Evolutionary conservation across 129 eudicot species (phyloP), one percentile per base, ranked within the genome.

Genomic region (Flaveria brownii): DNA sequence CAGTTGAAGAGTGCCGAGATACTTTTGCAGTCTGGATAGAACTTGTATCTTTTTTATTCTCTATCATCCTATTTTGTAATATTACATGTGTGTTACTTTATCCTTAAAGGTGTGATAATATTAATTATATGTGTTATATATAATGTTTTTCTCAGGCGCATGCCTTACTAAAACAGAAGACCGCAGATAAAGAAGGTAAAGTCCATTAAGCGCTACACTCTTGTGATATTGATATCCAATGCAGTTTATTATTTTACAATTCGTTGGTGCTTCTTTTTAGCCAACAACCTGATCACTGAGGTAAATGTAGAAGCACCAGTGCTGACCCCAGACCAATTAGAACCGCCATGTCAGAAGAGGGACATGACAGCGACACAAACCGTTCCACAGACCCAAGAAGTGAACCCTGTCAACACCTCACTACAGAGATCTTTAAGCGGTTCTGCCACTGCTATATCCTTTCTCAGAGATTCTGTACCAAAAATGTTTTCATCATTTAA

Each of bases 1-100:
- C 98, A 71, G 63, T 89, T 47, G 98, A 92, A 41, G 98, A 92
- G 78, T 86, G 93, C 82, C 90, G 94, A 73, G 98, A 90, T 75
- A 91, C 88, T 72, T 92, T 82, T 85, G 90, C 88, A 69, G 68
- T 63, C 68, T 92, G 86, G 85, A 88, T 90, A 75, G 88, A 88
- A 78, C 90, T 86, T 47, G 98, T 92, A 88, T 68, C 11, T 55
- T 81, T 76, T 80, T 74, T 22, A 30, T 61, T 55, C 73, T 43
- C 49, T 80, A 33, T 65, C 54, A 45, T 70, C 55, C 47, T 9
- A 50, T 36, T 28, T 71, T 5, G 20, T 72, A 63, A 30, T 30
- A 43, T n/a, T n/a, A 61, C 18, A 7, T 41, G 11, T 68, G 14
- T 47, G 14, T 25, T n/a, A n/a, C n/a, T n/a, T 9, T 5, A 60